Conservation (phyloP, 768 basidiomycete genomes). For the Mycena capillaripes region DNA sequence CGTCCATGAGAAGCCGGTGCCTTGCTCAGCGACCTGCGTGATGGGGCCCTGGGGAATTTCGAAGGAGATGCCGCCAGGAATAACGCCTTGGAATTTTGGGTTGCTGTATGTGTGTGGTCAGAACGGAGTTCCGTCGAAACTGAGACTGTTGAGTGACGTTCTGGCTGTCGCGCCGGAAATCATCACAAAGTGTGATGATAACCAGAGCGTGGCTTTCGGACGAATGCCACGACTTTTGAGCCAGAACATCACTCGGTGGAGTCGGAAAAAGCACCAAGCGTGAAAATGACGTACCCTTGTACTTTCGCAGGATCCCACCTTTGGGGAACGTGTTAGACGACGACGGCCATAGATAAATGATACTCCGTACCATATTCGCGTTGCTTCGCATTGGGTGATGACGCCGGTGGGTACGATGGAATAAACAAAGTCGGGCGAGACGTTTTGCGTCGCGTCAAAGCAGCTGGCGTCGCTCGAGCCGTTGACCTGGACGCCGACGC, state of each 20-base stretch:
- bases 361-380: constrained; percentile 79
- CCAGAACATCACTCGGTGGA: too few species aligned
- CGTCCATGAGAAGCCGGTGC: constrained; percentile 80
- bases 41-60: constrained; percentile 66
- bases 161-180: too few species aligned
- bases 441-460: constrained; percentile 63
- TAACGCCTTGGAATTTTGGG: constrained; percentile 77
- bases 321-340: neutral
- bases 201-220: too few species aligned
- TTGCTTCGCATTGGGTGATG: constrained; percentile 73
- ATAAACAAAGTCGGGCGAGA: constrained; percentile 70
- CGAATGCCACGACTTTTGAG: too few species aligned
- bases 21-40: constrained; percentile 57
- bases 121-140: neutral
- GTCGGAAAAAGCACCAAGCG: neutral
- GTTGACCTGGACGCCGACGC: constrained; percentile 70
- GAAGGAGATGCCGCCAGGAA: constrained; percentile 87
- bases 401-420: constrained; percentile 73
- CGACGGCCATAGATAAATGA: constrained; percentile 53
- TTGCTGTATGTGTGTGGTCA: constrained; percentile 53
- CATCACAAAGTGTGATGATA: too few species aligned
- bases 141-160: neutral
- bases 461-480: constrained; percentile 68
- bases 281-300: constrained; percentile 31
- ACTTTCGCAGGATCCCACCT: constrained; percentile 26